These are phyloP conservation scores for Physaria fendleri DNA, from an alignment of 345 rosid genomes.

Conservation along the genomic window DNA sequence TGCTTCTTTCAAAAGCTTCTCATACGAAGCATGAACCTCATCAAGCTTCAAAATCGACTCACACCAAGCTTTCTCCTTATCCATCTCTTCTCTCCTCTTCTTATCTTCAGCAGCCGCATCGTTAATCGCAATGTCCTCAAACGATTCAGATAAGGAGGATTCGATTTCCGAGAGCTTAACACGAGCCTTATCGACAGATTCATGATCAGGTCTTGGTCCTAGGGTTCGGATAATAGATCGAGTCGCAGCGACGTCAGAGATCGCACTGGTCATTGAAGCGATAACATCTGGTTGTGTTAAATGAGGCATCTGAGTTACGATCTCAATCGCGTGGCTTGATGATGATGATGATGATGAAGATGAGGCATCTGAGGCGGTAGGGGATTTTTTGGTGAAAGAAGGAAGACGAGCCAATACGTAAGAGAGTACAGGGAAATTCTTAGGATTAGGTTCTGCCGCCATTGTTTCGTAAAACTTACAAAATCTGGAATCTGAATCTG, in stretches of 20 bases:
- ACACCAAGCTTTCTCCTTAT: too few species aligned
- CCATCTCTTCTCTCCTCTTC: too few species aligned
- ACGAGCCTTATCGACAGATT: too few species aligned
- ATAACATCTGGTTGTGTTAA: conserved; percentile 53
- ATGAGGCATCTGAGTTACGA: conserved; percentile 57
- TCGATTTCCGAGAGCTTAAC: too few species aligned
- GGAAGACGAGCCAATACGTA: conserved; percentile 78
- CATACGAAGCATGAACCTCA: too few species aligned
- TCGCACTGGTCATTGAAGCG: conserved; percentile 65
- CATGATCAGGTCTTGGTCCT: conserved; percentile 93
- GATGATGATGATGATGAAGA: conserved; percentile 20
- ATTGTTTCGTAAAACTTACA: not conserved
- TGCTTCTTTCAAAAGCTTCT: too few species aligned
- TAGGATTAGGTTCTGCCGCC: conserved; percentile 70
- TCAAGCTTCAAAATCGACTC: too few species aligned
- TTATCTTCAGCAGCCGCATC: too few species aligned
- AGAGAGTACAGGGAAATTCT: conserved; percentile 73
- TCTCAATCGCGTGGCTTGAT: conserved; percentile 13
- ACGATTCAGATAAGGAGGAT: too few species aligned
- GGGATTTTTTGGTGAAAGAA: conserved; percentile 42
- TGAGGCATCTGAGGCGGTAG: conserved; percentile 27
- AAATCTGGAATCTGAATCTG: conserved; percentile 22
- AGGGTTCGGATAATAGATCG: conserved; percentile 74
- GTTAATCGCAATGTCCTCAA: too few species aligned
- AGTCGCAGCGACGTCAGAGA: conserved; percentile 73